Evolutionary conservation across 208 protist genomes (phyloP), one percentile per base, ranked within the genome.

Genomic region (Naegleria fowleri): DNA sequence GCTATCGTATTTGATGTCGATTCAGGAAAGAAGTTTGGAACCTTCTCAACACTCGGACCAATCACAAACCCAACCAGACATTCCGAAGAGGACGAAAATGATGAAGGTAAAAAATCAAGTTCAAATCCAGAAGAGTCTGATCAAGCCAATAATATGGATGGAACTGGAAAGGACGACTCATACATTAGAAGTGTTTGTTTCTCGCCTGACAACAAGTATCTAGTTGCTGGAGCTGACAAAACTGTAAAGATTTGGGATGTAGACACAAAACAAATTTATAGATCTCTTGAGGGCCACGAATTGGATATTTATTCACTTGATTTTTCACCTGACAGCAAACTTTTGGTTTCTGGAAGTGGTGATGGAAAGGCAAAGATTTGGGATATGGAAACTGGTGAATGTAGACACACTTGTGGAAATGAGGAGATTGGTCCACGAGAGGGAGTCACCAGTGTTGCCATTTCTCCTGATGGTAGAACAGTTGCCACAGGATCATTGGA

Each of bases 141-240:
- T 48, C 19, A 75, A n/a, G 25, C 13, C 13, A 75, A 75, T 75
- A 2, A 22, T 16, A 33, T 79, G 13, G 67, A 79, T 9, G 67
- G 67, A 79, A 25, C 6, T 79, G n/a, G 9, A 0, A 90, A 90
- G 33, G 55, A 90, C 0, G 87, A 90, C 48, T 83, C 38, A 1
- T 90, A 90, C 25, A 94, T 97, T 41, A 93, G 95, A 40, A 92
- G 95, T 16, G 93, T 98, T 43, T 92, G 96, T 88, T 95, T 96
- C 90, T 91, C 90, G 48, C 94, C 94, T 22, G 93, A 96, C 85
- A 92, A 93, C 90, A 94, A 93, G 39, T 93, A 95, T 89, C 92
- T 98, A 16, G 95, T 97, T 15, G 96, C 96, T 22, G 98, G 96
- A 33, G 96, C 96, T 59, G 96, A 96, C 67, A 96, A 97, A 7